Percentiles rank a stretch among this genome's conserved stretches.
These are phyloP conservation scores for Podospora comata DNA, from an alignment of 495 filamentous ascomycete species.

Conservation along the genomic window DNA sequence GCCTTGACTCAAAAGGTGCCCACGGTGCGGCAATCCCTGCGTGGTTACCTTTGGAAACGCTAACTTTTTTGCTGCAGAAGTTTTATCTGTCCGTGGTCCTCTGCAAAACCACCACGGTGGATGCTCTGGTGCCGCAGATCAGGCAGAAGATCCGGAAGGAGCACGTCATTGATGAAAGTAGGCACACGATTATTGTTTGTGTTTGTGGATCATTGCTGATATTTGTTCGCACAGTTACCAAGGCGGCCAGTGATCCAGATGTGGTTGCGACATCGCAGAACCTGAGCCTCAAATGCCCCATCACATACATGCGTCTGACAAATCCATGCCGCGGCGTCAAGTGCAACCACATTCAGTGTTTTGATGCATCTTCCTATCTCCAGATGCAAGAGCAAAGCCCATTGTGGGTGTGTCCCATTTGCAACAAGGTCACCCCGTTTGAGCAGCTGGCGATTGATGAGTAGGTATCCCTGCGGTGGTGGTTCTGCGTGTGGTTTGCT, in stretches of 20 bases:
- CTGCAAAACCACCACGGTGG: constrained; percentile 67
- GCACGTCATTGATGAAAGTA: constrained; percentile 81
- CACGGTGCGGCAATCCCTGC: not conserved
- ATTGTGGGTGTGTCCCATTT: constrained; percentile 91
- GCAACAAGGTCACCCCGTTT: constrained; percentile 77
- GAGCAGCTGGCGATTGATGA: constrained; percentile 82
- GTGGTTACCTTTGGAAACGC: not conserved
- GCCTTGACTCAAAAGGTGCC: constrained; percentile 80
- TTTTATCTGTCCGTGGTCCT: constrained; percentile 72
- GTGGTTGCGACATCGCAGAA: constrained; percentile 81
- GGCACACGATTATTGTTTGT: constrained; percentile 28
- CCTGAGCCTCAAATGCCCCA: constrained; percentile 87
- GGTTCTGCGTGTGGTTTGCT: not conserved
- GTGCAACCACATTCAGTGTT: constrained; percentile 91
- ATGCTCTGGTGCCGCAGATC: constrained; percentile 67
- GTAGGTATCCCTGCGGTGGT: constrained; percentile 45
- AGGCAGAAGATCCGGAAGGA: constrained; percentile 74
- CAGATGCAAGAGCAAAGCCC: constrained; percentile 94
- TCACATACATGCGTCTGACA: constrained; percentile 78
- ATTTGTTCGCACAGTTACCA: constrained; percentile 57
- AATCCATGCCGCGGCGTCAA: constrained; percentile 73
- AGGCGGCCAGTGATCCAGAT: constrained; percentile 79
- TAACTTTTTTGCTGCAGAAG: constrained; percentile 51
- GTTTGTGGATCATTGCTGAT: constrained; percentile 21
- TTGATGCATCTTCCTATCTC: constrained; percentile 90